Percentiles rank a stretch among this genome's conserved stretches.
Evolutionary conservation across 164 flowering plant species (phyloP).

Genomic region (Berberis thunbergii): DNA sequence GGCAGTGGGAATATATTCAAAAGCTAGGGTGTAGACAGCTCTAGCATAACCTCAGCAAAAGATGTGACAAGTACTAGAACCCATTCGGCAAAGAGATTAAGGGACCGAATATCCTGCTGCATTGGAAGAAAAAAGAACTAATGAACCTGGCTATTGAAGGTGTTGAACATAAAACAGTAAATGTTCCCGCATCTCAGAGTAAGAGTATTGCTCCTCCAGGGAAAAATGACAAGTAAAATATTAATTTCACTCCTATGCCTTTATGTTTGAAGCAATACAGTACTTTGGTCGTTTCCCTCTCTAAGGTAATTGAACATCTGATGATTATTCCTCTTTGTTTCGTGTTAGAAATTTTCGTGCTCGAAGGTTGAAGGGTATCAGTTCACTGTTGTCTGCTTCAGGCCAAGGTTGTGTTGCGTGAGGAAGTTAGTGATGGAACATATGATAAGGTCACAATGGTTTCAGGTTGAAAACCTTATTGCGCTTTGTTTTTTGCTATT

Average conservation of each 20-base stretch:
- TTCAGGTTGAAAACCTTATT: no score
- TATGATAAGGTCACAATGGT: no score
- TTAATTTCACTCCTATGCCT: conserved; percentile 88
- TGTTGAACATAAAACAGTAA: conserved; percentile 30
- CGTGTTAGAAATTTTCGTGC: no score
- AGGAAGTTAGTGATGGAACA: no score
- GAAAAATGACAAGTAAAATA: conserved; percentile 26
- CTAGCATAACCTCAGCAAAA: conserved; percentile 71
- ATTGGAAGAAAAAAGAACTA: conserved; percentile 72
- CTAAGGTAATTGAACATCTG: no score
- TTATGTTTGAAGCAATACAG: no score
- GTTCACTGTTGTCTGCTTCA: no score
- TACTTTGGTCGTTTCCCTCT: no score
- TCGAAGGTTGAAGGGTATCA: no score
- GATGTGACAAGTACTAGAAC: conserved; percentile 68
- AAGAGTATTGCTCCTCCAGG: conserved; percentile 74
- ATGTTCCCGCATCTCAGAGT: conserved; percentile 40
- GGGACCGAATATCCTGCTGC: conserved; percentile 71
- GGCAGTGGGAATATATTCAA: conserved; percentile 23
- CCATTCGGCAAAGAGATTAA: conserved; percentile 53
- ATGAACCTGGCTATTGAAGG: conserved; percentile 45
- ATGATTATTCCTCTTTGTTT: no score
- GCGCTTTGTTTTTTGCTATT: no score
- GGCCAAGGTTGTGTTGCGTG: no score
- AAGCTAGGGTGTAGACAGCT: conserved; percentile 84